Evolutionary conservation across 768 basidiomycete genomes (phyloP).

Genomic region (Mycena vulgaris): DNA sequence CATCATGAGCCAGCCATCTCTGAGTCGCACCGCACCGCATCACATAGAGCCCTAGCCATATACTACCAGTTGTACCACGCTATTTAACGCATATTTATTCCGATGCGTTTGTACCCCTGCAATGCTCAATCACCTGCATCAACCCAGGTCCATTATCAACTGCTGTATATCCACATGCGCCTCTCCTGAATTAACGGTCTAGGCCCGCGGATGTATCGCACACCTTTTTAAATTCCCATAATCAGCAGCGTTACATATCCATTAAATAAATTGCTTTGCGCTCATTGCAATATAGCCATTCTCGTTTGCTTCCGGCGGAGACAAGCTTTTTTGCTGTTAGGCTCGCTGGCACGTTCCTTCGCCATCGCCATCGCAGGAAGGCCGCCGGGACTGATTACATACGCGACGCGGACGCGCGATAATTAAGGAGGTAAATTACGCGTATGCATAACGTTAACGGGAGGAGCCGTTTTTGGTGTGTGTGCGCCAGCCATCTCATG

Average conservation of each 20-base stretch:
- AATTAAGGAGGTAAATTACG: slow-evolving; percentile 27
- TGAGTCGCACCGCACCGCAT: slow-evolving; percentile 6
- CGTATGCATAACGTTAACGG: slow-evolving; percentile 19
- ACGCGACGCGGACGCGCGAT: background rate
- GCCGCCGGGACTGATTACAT: background rate
- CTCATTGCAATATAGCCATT: slow-evolving; percentile 49
- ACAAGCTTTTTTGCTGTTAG: slow-evolving; percentile 40
- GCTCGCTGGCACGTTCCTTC: slow-evolving; percentile 27
- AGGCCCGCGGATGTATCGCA: slow-evolving; percentile 28
- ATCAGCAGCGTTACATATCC: background rate
- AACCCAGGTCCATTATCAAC: background rate
- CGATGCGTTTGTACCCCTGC: slow-evolving; percentile 9
- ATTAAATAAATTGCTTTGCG: slow-evolving; percentile 14
- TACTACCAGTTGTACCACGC: slow-evolving; percentile 15
- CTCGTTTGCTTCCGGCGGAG: slow-evolving; percentile 39
- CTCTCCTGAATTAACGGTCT: slow-evolving; percentile 14
- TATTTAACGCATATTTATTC: slow-evolving; percentile 35
- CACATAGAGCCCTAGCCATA: background rate
- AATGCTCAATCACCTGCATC: slow-evolving; percentile 11
- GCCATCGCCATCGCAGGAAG: background rate
- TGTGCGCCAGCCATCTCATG: background rate
- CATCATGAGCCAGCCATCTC: slow-evolving; percentile 1
- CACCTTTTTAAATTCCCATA: slow-evolving; percentile 18
- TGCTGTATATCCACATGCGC: background rate
- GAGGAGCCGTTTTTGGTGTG: background rate